Evolutionary conservation across 2,329 filamentous ascomycete genomes (phyloP).

Genomic region (Aciculosporium take): DNA sequence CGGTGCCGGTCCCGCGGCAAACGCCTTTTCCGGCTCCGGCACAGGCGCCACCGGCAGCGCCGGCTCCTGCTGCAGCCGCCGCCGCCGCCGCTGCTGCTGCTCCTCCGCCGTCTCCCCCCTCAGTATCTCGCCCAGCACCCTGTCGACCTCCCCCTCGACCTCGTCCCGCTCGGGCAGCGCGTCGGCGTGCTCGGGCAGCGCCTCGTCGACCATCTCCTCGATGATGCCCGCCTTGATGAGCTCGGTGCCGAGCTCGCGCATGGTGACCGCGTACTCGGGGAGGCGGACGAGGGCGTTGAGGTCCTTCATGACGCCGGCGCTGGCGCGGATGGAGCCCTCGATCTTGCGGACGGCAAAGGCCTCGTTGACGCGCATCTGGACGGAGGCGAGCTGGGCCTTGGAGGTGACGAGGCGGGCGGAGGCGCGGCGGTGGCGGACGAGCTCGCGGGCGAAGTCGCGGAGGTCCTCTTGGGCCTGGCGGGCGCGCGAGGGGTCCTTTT

Average conservation of each 20-base stretch:
- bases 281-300: constrained; percentile 75
- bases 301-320: constrained; percentile 91
- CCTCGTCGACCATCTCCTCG: constrained; percentile 91
- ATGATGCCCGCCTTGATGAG: constrained; percentile 91
- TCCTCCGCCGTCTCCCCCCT: constrained; percentile 69
- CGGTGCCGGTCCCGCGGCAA: constrained; percentile 26
- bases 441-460: constrained; percentile 75
- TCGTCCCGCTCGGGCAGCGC: constrained; percentile 64
- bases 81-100: too few relatives aligned
- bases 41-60: constrained; percentile 37
- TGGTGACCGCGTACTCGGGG: constrained; percentile 75
- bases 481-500: constrained; percentile 64
- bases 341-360: constrained; percentile 93
- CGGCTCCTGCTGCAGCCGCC: constrained; percentile 39
- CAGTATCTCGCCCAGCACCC: constrained; percentile 80
- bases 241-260: constrained; percentile 77
- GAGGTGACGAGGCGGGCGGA: constrained; percentile 62
- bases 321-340: constrained; percentile 75
- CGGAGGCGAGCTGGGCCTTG: constrained; percentile 81
- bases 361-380: constrained; percentile 96
- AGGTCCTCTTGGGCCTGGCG: constrained; percentile 71
- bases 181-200: constrained; percentile 59
- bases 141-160: constrained; percentile 65
- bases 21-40: constrained; percentile 36
- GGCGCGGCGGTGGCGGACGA: constrained; percentile 70